Evolutionary conservation across 768 basidiomycete genomes (phyloP).

Genomic region (Rhizopogon vinicolor): DNA sequence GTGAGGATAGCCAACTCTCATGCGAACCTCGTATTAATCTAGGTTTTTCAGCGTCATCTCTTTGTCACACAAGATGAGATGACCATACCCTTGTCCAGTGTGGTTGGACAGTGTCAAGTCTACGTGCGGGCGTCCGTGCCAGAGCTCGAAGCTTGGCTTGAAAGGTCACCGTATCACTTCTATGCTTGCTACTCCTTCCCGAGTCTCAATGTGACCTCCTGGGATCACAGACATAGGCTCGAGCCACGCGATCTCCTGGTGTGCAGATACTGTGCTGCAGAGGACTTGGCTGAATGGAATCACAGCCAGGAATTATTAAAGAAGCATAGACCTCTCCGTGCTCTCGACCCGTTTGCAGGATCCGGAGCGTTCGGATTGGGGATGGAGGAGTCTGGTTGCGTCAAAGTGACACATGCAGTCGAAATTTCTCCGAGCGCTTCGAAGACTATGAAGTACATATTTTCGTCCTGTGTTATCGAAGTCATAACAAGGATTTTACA

Average conservation of each 20-base stretch:
- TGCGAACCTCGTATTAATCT: background rate
- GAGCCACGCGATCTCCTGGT: slow-evolving; percentile 32
- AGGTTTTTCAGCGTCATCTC: slow-evolving; percentile 47
- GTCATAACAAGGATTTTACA: slow-evolving; percentile 7
- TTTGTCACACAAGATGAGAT: slow-evolving; percentile 50
- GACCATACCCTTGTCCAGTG: slow-evolving; percentile 26
- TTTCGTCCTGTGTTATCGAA: background rate
- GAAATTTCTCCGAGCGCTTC: slow-evolving; percentile 79
- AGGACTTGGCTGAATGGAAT: slow-evolving; percentile 26
- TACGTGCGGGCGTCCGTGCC: slow-evolving; percentile 29
- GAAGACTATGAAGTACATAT: slow-evolving; percentile 51
- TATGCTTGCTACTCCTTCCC: slow-evolving; percentile 51
- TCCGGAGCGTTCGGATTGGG: slow-evolving; percentile 60
- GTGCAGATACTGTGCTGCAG: slow-evolving; percentile 40
- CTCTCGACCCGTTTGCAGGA: slow-evolving; percentile 41
- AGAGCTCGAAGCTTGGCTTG: slow-evolving; percentile 42
- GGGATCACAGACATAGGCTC: slow-evolving; percentile 32
- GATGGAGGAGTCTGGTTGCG: slow-evolving; percentile 48
- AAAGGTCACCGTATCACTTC: slow-evolving; percentile 53
- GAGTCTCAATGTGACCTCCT: slow-evolving; percentile 30
- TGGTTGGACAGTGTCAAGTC: slow-evolving; percentile 49
- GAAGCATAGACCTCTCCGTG: slow-evolving; percentile 21
- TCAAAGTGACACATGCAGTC: slow-evolving; percentile 59
- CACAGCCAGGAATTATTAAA: slow-evolving; percentile 28
- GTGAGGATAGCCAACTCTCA: slow-evolving; percentile 27